phyloP scores from a whole-genome alignment of 2,329 filamentous ascomycete species.

The Phoma sp. region DNA sequence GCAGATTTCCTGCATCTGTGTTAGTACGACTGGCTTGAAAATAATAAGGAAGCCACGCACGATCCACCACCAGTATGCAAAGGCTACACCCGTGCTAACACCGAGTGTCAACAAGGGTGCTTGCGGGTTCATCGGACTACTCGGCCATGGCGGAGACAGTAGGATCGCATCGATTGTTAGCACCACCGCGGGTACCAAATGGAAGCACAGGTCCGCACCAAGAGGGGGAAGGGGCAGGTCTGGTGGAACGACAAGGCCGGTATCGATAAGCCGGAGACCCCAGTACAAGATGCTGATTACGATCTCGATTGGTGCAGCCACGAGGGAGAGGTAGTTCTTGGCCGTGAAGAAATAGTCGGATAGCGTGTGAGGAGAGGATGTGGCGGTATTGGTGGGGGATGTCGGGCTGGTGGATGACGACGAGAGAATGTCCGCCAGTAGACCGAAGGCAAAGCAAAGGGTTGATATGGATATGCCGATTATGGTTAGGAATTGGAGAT shows the following conservation, averaged over 20 bases:
- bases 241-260: constrained; percentile 62
- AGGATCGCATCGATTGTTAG: constrained; percentile 71
- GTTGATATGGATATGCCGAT: constrained; percentile 70
- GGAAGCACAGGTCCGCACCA: constrained; percentile 57
- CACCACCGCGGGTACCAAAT: constrained; percentile 68
- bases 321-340: constrained; percentile 73
- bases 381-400: constrained; percentile 41
- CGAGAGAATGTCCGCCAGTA: constrained; percentile 66
- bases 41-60: not conserved
- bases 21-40: not conserved
- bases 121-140: constrained; percentile 57
- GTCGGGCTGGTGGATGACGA: not conserved
- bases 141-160: constrained; percentile 72
- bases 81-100: constrained; percentile 66
- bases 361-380: constrained; percentile 32
- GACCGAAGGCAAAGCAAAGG: constrained; percentile 66
- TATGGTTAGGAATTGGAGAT: constrained; percentile 78
- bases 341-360: constrained; percentile 65
- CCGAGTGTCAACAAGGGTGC: constrained; percentile 65
- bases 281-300: constrained; percentile 77
- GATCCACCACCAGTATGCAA: constrained; percentile 79
- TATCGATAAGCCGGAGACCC: constrained; percentile 65
- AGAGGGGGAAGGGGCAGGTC: constrained; percentile 50
- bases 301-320: constrained; percentile 73
- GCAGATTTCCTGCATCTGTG: constrained; percentile 64